phyloP scores from a whole-genome alignment of 2,329 filamentous ascomycete genomes.

The Fusarium pseudoanthophilum region DNA sequence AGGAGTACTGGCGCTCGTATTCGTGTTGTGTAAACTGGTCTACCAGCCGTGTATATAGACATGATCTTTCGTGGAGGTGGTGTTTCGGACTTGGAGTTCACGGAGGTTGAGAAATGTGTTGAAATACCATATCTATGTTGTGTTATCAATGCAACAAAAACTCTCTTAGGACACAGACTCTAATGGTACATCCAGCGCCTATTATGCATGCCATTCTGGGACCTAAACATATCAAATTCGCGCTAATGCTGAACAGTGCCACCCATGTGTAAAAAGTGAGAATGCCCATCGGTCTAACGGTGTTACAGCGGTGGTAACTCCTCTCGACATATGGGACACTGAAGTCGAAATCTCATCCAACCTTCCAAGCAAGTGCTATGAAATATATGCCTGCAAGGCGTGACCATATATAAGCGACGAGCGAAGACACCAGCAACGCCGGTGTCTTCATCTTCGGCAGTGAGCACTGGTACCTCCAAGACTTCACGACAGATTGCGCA shows the following conservation, averaged over 20 bases:
- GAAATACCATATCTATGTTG: not conserved
- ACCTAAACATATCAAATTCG: not conserved
- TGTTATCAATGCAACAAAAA: not conserved
- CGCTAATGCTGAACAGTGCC: not conserved
- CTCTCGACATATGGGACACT: constrained; percentile 96
- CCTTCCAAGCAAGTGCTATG: constrained; percentile 91
- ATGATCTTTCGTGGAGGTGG: not conserved
- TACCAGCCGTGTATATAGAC: not conserved
- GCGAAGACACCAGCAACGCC: constrained; percentile 77
- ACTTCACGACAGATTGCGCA: constrained; percentile 95
- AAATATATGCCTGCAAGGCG: constrained; percentile 95
- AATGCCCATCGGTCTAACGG: not conserved
- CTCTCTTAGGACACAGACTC: not conserved
- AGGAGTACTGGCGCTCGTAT: not conserved
- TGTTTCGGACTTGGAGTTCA: constrained; percentile 3
- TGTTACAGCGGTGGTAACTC: constrained; percentile 81
- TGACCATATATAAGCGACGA: constrained; percentile 92
- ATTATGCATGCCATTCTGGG: not conserved
- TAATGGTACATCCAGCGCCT: constrained; percentile 1
- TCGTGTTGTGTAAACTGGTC: not conserved
- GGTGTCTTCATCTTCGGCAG: constrained; percentile 63
- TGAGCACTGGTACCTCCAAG: constrained; percentile 87
- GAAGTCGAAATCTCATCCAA: constrained; percentile 93
- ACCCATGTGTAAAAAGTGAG: not conserved
- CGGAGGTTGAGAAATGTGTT: not conserved